Base-by-base conservation (phyloP, 768 basidiomycete genomes). In the Tylopilus balloui region DNA sequence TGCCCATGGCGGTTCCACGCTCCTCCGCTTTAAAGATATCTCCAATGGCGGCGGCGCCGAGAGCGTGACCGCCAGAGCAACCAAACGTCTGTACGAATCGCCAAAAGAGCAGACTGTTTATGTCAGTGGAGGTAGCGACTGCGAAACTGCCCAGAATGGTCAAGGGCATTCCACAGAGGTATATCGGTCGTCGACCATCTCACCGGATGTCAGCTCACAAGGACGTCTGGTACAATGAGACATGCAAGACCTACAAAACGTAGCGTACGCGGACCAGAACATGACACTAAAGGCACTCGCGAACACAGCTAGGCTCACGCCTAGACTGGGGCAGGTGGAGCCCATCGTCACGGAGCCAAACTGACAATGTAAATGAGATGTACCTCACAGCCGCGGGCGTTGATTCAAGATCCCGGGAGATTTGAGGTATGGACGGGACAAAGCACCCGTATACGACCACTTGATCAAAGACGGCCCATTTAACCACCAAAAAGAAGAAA, bases 401-500 rank as follows among this genome's bases (percentile, higher is more conserved):
- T 0, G 84, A 72, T 21, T 76, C 41, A 10, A 92, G 64, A 50
- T 92, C 87, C 23, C 63, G 66, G 8, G 88, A 80, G 38, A 92
- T 81, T 42, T 84, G 77, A 0, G 87, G 86, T 47, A 91, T 84
- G 0, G 81, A 80, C 0, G 88, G 88, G 3, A 88, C 74, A 62
- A 91, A 88, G 1, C 79, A 79, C 0, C 79, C 83, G 7, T 78
- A 70, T 0, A 85, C 79, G 51, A 91, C 81, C 31, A 84, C 88
- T n/a, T 91, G 47, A 1, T 39, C 14, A 27, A 55, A 14, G 40
- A 25, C 29, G n/a, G n/a, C 36, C 20, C n/a, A 39, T 13, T 19
- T 42, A 23, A 27, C n/a, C 13, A 38, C 37, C 6, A 32, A 35
- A 36, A 25, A 21, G 19, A 29, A 14, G 2, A 34, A 32, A 49